These are phyloP conservation scores for Pelargonium citronellum DNA, from an alignment of 441 rosid species.

Conservation along the genomic window DNA sequence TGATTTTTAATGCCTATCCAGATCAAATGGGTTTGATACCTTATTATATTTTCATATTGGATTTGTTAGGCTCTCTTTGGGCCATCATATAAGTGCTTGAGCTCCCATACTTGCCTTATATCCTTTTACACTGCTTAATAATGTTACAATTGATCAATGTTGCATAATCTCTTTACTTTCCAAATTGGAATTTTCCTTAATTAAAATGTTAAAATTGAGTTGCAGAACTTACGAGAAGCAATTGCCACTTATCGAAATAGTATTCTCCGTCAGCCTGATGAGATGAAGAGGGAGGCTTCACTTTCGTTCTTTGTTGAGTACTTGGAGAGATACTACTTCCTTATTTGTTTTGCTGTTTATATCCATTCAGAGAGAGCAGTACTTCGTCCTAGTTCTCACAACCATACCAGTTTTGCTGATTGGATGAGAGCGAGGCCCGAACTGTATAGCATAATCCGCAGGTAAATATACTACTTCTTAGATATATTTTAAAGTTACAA, in stretches of 20 bases:
- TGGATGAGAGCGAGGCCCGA: conserved; percentile 99
- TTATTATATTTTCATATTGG: background rate
- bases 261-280: conserved; percentile 97
- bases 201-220: conserved; percentile 27
- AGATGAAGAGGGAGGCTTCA: conserved; percentile 95
- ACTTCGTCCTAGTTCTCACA: conserved; percentile 67
- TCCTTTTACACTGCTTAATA: background rate
- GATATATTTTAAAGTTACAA: background rate
- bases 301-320: conserved; percentile 96
- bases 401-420: conserved; percentile 82
- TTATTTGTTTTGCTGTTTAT: conserved; percentile 95
- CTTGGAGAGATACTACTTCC: conserved; percentile 96
- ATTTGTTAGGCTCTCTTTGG: background rate
- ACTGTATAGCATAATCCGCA: conserved; percentile 90
- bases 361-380: conserved; percentile 89
- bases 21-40: too few species aligned
- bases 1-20: too few species aligned
- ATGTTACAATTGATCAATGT: background rate
- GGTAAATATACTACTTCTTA: conserved; percentile 41
- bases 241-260: conserved; percentile 86
- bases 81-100: background rate
- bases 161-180: background rate
- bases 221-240: conserved; percentile 96
- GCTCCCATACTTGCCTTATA: background rate
- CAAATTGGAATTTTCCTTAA: conserved; percentile 17